Conservation (phyloP, 768 basidiomycete genomes). For the Pluteus cervinus region DNA sequence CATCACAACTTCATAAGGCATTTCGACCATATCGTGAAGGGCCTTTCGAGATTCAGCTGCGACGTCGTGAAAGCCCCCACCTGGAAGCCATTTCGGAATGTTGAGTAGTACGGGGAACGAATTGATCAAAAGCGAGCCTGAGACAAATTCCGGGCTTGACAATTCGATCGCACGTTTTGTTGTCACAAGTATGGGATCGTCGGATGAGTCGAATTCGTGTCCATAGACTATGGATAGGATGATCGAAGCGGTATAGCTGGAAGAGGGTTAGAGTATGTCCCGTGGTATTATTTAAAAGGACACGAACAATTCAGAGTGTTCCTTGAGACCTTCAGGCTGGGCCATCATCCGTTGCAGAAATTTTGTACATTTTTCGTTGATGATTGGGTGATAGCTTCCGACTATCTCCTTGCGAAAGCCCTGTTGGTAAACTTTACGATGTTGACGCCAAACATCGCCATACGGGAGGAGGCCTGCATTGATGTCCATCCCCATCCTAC, state of each 20-base stretch:
- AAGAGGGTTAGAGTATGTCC: too few species aligned
- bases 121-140: slow-evolving; percentile 21
- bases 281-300: too few species aligned
- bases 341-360: slow-evolving; percentile 22
- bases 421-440: slow-evolving; percentile 19
- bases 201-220: slow-evolving; percentile 21
- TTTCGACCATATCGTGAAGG: slow-evolving; percentile 16
- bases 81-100: slow-evolving; percentile 34
- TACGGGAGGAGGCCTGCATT: slow-evolving; percentile 13
- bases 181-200: slow-evolving; percentile 30
- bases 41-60: slow-evolving; percentile 10
- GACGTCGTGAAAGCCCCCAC: slow-evolving; percentile 26
- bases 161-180: slow-evolving; percentile 23
- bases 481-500: slow-evolving; percentile 12
- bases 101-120: slow-evolving; percentile 21
- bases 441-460: slow-evolving; percentile 16
- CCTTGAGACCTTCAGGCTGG: slow-evolving; percentile 14
- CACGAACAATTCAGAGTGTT: too few species aligned
- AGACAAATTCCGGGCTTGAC: slow-evolving; percentile 15
- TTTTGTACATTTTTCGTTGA: slow-evolving; percentile 17
- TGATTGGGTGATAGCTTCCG: slow-evolving; percentile 11
- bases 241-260: slow-evolving; percentile 3
- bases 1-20: slow-evolving; percentile 18
- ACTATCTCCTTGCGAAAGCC: slow-evolving; percentile 15
- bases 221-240: too few species aligned